Evolutionary conservation across 2,329 filamentous ascomycete species (phyloP).

Genomic region (Immersiporthe knoxdaviesiana): DNA sequence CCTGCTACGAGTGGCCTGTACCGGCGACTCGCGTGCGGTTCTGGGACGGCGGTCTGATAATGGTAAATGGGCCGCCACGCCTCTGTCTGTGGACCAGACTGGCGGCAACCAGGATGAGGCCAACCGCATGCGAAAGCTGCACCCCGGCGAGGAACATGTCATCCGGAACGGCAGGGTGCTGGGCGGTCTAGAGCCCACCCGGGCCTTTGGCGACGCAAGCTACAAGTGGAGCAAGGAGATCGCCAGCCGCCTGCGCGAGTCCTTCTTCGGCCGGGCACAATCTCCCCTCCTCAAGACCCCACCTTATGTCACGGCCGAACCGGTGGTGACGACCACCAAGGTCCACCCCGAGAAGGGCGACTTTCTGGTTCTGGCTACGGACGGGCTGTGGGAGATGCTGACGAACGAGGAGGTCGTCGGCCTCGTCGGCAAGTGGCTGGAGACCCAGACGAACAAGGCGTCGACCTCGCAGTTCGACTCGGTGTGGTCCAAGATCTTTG

Average conservation of each 20-base stretch:
- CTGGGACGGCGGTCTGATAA: constrained; percentile 76
- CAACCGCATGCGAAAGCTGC: constrained; percentile 78
- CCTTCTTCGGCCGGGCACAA: constrained; percentile 85
- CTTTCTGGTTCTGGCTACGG: constrained; percentile 94
- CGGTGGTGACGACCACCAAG: constrained; percentile 89
- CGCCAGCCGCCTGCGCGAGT: constrained; percentile 77
- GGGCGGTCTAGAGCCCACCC: constrained; percentile 87
- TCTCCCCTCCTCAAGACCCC: constrained; percentile 82
- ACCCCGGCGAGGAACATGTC: constrained; percentile 87
- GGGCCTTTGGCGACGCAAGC: constrained; percentile 92
- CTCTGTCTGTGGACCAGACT: constrained; percentile 91
- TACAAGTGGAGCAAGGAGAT: constrained; percentile 96
- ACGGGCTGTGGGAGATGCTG: constrained; percentile 98
- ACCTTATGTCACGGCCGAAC: constrained; percentile 96
- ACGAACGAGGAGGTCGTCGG: constrained; percentile 98
- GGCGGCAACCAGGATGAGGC: constrained; percentile 86
- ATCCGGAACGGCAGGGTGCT: constrained; percentile 88
- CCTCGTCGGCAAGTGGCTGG: constrained; percentile 95
- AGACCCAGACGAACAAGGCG: constrained; percentile 64
- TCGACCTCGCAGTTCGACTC: constrained; percentile 68
- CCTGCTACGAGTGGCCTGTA: constrained; percentile 89
- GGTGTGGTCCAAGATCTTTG: constrained; percentile 69
- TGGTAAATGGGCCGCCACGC: constrained; percentile 91
- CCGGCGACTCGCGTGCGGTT: constrained; percentile 93
- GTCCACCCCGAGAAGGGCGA: constrained; percentile 88